Base-by-base conservation (phyloP, 2,329 filamentous ascomycete species). In the Colletotrichum sp. region DNA sequence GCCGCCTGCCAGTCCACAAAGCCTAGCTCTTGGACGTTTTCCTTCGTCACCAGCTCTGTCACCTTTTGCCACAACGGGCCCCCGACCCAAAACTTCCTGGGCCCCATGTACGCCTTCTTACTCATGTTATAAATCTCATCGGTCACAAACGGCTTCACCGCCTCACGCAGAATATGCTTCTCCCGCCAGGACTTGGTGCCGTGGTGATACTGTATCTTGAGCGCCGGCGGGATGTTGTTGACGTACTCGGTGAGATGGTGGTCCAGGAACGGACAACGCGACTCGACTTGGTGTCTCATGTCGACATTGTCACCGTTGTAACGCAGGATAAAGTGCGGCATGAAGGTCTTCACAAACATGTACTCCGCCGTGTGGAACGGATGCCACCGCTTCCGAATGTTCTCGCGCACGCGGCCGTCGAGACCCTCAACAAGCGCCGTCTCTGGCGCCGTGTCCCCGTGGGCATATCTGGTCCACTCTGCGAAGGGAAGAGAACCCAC, bases 101-200 rank as follows among this genome's bases (percentile, higher is more conserved):
- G 55, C 3, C n/a, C 55, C 55, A 59, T 24, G 6, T 24, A 59
- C 13, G 55, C n/a, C 79, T 90, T 91, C 76, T 82, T 86, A 8
- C 87, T 81, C 32, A 83, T 80, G 79, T 90, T 39, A 16, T 39
- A 90, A 6, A 90, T 79, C 80, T 91, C 89, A 13, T 87, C 81
- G 0, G 88, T 88, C 69, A 90, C 84, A 24, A n/a, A 64, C 30
- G 61, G 61, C 16, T 24, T 18, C 8, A 32, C 61, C 18, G 61
- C 89, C 77, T 91, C 86, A 4, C 87, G 85, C 2, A 90, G 83
- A 52, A 90, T 85, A 83, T 86, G 88, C 75, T 91, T 90, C 80
- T 90, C 88, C 3, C 79, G 79, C 52, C 87, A 82, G 1, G 77
- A 72, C 55, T 39, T 39, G 34, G 34, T 39, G 15, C 34, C 15